A percentile compares a stretch with the other conserved stretches of the same genome.
These are phyloP conservation scores for Mariannaea sp. DNA, from an alignment of 2,329 filamentous ascomycete species.

Conservation along the genomic window DNA sequence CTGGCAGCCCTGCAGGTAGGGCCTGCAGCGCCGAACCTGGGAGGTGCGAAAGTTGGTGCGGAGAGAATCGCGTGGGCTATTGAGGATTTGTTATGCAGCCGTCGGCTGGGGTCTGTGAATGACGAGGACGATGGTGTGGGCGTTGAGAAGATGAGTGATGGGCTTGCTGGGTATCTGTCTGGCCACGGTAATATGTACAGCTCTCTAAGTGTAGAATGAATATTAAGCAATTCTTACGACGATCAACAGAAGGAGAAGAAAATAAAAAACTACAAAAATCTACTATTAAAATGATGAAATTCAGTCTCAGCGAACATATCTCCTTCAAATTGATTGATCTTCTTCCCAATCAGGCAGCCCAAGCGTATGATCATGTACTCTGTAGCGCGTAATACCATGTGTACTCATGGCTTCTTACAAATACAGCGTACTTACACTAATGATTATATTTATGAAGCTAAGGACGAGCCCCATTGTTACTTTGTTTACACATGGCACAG, in stretches of 20 bases:
- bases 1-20: conserved; percentile 71
- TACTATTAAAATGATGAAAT: too few relatives aligned
- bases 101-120: conserved; percentile 21
- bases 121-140: conserved; percentile 20
- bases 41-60: conserved; percentile 72
- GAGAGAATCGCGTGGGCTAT: conserved; percentile 75
- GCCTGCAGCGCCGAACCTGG: conserved; percentile 74
- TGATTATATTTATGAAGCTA: too few relatives aligned
- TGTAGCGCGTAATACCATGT: too few relatives aligned
- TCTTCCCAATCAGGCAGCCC: too few relatives aligned
- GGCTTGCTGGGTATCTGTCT: conserved; percentile 39
- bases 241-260: background rate
- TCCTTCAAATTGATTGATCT: too few relatives aligned
- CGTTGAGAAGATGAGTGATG: conserved; percentile 8
- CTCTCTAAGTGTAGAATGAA: conserved; percentile 34
- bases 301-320: too few relatives aligned
- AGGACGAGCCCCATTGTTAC: too few relatives aligned
- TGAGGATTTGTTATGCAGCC: conserved; percentile 59
- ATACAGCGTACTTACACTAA: too few relatives aligned
- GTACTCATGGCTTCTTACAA: too few relatives aligned
- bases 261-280: too few relatives aligned
- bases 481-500: too few relatives aligned
- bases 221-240: background rate
- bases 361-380: too few relatives aligned
- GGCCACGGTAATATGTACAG: conserved; percentile 46